Conservation (phyloP, 139 green algal genomes). For the Micromonas pusilla region DNA sequence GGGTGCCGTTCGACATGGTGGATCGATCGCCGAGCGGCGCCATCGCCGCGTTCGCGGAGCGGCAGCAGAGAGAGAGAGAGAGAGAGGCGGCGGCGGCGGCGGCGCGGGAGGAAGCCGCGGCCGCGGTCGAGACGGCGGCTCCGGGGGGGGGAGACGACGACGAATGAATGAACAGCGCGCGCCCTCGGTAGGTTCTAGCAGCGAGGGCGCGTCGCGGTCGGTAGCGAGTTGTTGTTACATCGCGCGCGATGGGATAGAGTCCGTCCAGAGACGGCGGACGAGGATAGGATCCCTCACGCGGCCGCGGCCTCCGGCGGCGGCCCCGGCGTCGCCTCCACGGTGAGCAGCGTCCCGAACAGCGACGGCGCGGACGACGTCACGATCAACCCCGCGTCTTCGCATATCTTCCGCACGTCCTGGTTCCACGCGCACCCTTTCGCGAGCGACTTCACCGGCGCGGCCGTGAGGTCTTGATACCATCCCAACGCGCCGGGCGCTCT, state of each 20-base stretch:
- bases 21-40: constrained; percentile 21
- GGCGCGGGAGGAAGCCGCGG: neutral
- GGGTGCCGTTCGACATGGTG: constrained; percentile 36
- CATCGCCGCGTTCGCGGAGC: constrained; percentile 32
- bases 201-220: no score
- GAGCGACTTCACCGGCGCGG: neutral
- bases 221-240: no score
- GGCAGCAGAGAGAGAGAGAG: neutral
- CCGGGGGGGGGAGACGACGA: no score
- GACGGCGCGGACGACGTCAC: neutral
- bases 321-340: neutral
- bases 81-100: neutral
- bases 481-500: neutral
- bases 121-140: no score
- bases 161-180: no score
- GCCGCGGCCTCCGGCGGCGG: no score
- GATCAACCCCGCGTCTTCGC: neutral
- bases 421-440: constrained; percentile 24
- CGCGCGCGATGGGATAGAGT: no score
- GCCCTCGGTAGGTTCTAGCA: no score
- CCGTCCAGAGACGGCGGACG: no score
- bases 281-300: no score
- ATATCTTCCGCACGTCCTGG: constrained; percentile 16
- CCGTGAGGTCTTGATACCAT: constrained; percentile 13
- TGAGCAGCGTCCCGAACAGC: neutral